Evolutionary conservation across 164 flowering plant genomes (phyloP).

Genomic region (Stephania japonica): DNA sequence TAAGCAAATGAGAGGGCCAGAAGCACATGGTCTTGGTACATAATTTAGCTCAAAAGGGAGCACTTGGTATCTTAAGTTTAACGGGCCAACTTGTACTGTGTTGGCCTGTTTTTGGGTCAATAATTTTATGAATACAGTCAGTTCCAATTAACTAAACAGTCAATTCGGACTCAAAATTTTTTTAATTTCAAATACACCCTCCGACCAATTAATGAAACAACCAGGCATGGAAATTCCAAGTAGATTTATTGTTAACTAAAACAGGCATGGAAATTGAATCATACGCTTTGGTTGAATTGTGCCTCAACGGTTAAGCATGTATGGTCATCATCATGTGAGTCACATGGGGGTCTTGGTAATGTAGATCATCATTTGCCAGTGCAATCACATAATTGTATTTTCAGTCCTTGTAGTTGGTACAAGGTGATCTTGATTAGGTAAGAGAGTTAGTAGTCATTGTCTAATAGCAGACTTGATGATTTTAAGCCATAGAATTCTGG

Average conservation of each 20-base stretch:
- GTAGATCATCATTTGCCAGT: neutral
- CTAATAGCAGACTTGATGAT: too few species aligned
- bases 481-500: too few species aligned
- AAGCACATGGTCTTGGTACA: slow-evolving; percentile 7
- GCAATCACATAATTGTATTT: neutral
- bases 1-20: neutral
- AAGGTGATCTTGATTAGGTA: too few species aligned
- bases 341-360: neutral
- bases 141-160: neutral
- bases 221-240: too few species aligned
- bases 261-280: neutral
- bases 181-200: too few species aligned
- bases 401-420: too few species aligned
- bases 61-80: neutral
- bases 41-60: neutral
- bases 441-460: too few species aligned
- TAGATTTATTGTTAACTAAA: too few species aligned
- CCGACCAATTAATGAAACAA: too few species aligned
- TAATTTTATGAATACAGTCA: neutral
- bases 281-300: slow-evolving; percentile 6
- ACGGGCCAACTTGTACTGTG: slow-evolving; percentile 4
- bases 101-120: neutral
- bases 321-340: slow-evolving; percentile 3
- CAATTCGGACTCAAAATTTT: too few species aligned
- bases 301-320: slow-evolving; percentile 4